Conservation (phyloP, 2,329 filamentous ascomycete genomes). For the Leptodontidium sp. region DNA sequence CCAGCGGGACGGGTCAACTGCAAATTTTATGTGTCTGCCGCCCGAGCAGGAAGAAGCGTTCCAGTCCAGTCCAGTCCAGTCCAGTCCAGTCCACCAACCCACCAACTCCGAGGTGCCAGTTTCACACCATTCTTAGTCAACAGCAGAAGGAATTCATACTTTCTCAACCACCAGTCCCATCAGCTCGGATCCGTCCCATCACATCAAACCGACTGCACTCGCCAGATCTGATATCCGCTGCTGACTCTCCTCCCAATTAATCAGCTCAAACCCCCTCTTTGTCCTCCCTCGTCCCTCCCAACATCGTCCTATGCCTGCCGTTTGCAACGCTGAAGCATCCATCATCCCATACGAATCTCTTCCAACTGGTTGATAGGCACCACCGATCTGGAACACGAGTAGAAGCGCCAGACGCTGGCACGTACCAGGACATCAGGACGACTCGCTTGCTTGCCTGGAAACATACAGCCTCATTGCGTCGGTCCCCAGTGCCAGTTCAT, state of each 20-base stretch:
- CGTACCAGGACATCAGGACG: constrained; percentile 5
- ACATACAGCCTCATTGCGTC: constrained; percentile 25
- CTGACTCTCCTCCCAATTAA: constrained; percentile 32
- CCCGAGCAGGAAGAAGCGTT: background rate
- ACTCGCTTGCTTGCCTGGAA: constrained; percentile 12
- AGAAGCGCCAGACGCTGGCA: constrained; percentile 31
- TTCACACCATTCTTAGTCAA: constrained; percentile 8
- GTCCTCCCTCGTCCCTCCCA: constrained; percentile 12
- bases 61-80: too few species aligned
- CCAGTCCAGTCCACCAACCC: too few species aligned
- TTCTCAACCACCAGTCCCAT: constrained; percentile 9
- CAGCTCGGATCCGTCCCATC: constrained; percentile 3
- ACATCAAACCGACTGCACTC: background rate
- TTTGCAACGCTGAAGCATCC: constrained; percentile 22
- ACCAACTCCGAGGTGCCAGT: too few species aligned
- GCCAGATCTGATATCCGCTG: constrained; percentile 13
- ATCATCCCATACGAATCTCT: constrained; percentile 26
- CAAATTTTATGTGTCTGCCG: constrained; percentile 3
- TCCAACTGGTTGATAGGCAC: constrained; percentile 29
- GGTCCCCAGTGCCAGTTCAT: constrained; percentile 30
- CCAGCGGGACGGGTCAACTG: constrained; percentile 5
- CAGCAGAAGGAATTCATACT: background rate
- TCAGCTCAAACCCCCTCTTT: constrained; percentile 39
- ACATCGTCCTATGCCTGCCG: constrained; percentile 28
- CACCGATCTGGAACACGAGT: constrained; percentile 27